Base-by-base conservation (phyloP, 306 rosid species). In the Castanea mollissima region DNA sequence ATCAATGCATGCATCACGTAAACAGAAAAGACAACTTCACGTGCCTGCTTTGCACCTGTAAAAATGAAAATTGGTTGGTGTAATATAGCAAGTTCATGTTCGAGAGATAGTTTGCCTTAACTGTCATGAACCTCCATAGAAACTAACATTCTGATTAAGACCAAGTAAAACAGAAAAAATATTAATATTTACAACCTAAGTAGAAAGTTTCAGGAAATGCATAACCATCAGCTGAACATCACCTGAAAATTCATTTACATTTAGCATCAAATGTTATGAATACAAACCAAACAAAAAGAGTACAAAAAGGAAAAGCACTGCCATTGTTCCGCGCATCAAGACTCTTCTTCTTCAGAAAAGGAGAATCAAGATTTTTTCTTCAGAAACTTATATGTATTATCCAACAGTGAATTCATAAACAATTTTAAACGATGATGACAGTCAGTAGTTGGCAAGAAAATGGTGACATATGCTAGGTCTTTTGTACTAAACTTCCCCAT, bases 211-310 rank as follows among this genome's bases (percentile, higher is more conserved):
- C 98, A 70, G 98, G 97, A 84, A 88, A 92, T 9, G 94, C 91
- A 68, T 76, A 85, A 74, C 89, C 97, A 77, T 94, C 97, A 25
- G 91, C 98, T 92, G 91, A 94, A 92, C 97, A 94, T 92, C 85
- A 94, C 97, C 98, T 94, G 95, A 84, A 87, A 83, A 63, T 65
- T 78, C 79, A 35, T 74, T 76, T 74, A 70, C 41, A 56, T 58
- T 76, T 69, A 69, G 85, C 82, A 69, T 14, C 51, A 62, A 19
- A 80, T 35, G 81, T 31, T 74, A 68, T 14, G 62, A 60, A 59
- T 55, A 54, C 52, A 74, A 54, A 71, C 29, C 69, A 38, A 57
- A 67, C 12, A 57, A 18, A 9, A n/a, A n/a, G 31, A 51, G 29
- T 38, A 54, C 51, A 65, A 60, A 32, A 44, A 70, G 27, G 71